phyloP scores from a whole-genome alignment of 768 basidiomycete species.

The Trametes punicea region DNA sequence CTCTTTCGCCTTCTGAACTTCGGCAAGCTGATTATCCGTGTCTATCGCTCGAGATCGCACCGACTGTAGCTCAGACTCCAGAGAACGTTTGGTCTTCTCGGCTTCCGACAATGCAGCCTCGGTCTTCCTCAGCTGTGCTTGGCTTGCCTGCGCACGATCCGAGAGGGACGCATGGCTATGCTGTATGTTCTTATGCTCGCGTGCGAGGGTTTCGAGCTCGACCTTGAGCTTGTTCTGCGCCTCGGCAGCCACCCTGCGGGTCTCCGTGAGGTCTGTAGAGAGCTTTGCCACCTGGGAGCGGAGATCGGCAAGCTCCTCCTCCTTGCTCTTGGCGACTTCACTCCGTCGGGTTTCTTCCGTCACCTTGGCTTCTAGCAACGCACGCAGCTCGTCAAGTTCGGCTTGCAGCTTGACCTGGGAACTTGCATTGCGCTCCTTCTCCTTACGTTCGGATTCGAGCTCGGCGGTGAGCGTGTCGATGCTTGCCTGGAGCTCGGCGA shows the following conservation, averaged over 20 bases:
- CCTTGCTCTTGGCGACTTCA: conserved; percentile 85
- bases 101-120: conserved; percentile 51
- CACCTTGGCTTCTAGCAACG: conserved; percentile 79
- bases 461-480: conserved; percentile 64
- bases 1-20: conserved; percentile 66
- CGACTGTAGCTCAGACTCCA: conserved; percentile 71
- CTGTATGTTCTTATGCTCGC: conserved; percentile 59
- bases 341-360: conserved; percentile 80
- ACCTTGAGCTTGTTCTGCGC: conserved; percentile 70
- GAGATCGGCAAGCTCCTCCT: conserved; percentile 74
- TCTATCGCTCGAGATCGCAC: conserved; percentile 70
- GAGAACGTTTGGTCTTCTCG: conserved; percentile 62
- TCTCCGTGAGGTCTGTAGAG: conserved; percentile 64
- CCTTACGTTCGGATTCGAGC: conserved; percentile 54
- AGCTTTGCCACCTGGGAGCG: conserved; percentile 59
- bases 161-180: conserved; percentile 62
- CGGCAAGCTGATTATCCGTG: conserved; percentile 59
- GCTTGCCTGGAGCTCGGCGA: conserved; percentile 65
- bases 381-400: conserved; percentile 84
- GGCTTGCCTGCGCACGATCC: conserved; percentile 53
- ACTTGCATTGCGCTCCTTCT: conserved; percentile 43
- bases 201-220: conserved; percentile 63
- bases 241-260: conserved; percentile 59
- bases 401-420: conserved; percentile 63
- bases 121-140: conserved; percentile 46